Conservation (phyloP, 2,329 filamentous ascomycete species). For the Ustulina deusta region DNA sequence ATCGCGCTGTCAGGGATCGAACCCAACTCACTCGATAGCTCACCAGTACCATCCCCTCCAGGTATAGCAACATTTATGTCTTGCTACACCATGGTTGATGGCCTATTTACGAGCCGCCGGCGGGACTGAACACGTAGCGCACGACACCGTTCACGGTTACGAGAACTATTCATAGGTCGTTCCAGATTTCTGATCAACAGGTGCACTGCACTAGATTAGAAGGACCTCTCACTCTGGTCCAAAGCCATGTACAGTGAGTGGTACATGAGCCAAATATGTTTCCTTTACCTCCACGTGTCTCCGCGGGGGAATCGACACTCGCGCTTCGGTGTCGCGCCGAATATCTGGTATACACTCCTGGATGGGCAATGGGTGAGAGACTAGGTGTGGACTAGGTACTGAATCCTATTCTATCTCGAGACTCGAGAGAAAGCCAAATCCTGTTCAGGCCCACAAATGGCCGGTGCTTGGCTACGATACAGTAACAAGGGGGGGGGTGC, state of each 20-base stretch:
- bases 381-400: neutral
- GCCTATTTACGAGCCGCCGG: neutral
- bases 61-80: no score
- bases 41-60: no score
- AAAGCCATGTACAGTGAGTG: no score
- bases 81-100: no score
- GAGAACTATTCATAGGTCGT: no score
- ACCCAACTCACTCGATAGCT: no score
- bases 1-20: no score
- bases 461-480: neutral
- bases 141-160: neutral
- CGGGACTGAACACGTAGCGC: neutral
- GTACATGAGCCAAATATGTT: no score
- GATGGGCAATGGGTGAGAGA: neutral
- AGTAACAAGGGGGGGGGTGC: slow-evolving; percentile 1
- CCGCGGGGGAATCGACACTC: neutral
- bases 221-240: neutral
- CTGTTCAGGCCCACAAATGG: neutral
- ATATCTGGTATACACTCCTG: no score
- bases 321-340: neutral
- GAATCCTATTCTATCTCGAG: slow-evolving; percentile 3
- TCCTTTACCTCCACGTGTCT: no score
- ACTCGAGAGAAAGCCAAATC: neutral
- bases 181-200: no score
- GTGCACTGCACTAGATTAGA: neutral